Conservation (phyloP, 495 filamentous ascomycete species). For the Pyrenula massariospora region DNA sequence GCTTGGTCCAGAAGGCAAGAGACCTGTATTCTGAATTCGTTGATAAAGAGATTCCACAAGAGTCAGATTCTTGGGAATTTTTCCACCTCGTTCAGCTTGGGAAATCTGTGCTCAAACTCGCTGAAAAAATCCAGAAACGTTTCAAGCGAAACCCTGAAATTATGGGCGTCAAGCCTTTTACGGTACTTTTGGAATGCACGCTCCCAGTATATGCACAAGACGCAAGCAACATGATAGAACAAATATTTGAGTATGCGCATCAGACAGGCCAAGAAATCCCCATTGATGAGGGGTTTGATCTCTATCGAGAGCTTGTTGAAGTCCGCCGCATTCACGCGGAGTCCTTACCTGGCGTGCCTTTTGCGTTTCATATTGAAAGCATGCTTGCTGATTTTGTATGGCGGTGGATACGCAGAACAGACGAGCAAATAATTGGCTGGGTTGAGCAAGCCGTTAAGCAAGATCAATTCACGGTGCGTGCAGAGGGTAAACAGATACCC, state of each 20-base stretch:
- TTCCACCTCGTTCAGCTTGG: constrained; percentile 79
- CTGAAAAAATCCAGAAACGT: constrained; percentile 79
- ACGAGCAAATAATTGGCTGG: constrained; percentile 68
- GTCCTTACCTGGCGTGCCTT: constrained; percentile 52
- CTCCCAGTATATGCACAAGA: constrained; percentile 86
- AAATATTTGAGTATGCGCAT: constrained; percentile 62
- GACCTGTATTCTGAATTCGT: constrained; percentile 64
- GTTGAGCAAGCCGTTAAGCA: constrained; percentile 84
- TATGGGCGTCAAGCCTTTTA: constrained; percentile 79
- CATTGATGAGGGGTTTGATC: constrained; percentile 83
- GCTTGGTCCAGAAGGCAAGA: constrained; percentile 59
- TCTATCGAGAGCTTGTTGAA: constrained; percentile 79
- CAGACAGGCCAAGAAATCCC: constrained; percentile 61
- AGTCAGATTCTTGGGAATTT: constrained; percentile 71
- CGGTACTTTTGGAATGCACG: constrained; percentile 67
- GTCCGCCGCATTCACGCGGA: constrained; percentile 68
- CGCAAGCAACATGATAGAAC: constrained; percentile 64
- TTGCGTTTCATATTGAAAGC: constrained; percentile 77
- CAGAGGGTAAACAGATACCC: constrained; percentile 44
- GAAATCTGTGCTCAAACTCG: constrained; percentile 69
- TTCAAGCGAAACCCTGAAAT: constrained; percentile 81
- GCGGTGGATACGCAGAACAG: constrained; percentile 80
- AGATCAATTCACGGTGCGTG: constrained; percentile 65
- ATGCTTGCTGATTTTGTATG: constrained; percentile 85
- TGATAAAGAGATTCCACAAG: constrained; percentile 58